Evolutionary conservation across 2,329 filamentous ascomycete genomes (phyloP).

Genomic region (Neophaeococcomyces mojaviensis): DNA sequence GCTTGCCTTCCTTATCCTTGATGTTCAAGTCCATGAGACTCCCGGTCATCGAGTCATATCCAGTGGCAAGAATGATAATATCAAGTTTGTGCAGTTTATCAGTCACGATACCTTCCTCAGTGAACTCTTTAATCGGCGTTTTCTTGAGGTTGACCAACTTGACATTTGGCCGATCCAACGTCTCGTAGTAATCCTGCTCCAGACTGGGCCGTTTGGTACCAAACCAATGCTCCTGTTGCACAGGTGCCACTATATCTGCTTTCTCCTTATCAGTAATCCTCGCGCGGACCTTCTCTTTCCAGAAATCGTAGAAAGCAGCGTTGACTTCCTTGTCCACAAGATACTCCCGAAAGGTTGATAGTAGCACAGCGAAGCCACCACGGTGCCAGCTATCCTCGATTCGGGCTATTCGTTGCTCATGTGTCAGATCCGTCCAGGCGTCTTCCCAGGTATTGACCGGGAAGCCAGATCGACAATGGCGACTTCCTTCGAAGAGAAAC

Average conservation of each 20-base stretch:
- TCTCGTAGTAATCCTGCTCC: slow-evolving; percentile 40
- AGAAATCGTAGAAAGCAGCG: slow-evolving; percentile 47
- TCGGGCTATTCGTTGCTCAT: slow-evolving; percentile 41
- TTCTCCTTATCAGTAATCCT: slow-evolving; percentile 44
- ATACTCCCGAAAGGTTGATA: slow-evolving; percentile 47
- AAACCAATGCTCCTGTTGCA: slow-evolving; percentile 46
- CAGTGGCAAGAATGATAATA: slow-evolving; percentile 36
- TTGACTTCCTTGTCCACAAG: slow-evolving; percentile 42
- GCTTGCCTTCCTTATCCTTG: slow-evolving; percentile 25
- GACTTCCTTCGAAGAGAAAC: not conserved
- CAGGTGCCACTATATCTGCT: slow-evolving; percentile 46
- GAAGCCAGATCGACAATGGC: not conserved
- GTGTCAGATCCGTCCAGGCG: slow-evolving; percentile 44
- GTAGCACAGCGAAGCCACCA: slow-evolving; percentile 51
- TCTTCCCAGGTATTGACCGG: slow-evolving; percentile 29
- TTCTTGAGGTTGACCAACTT: slow-evolving; percentile 39
- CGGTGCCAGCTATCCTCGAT: slow-evolving; percentile 42
- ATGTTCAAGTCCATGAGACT: slow-evolving; percentile 34
- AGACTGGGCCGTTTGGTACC: slow-evolving; percentile 44
- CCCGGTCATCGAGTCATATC: slow-evolving; percentile 37
- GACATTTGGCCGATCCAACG: slow-evolving; percentile 41
- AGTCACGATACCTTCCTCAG: slow-evolving; percentile 11
- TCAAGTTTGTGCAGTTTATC: slow-evolving; percentile 29
- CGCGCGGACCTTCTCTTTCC: slow-evolving; percentile 43
- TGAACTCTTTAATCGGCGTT: slow-evolving; percentile 24